Conservation (phyloP, 176 grass and related monocot species). For the Echinochloa phyllopogon region DNA sequence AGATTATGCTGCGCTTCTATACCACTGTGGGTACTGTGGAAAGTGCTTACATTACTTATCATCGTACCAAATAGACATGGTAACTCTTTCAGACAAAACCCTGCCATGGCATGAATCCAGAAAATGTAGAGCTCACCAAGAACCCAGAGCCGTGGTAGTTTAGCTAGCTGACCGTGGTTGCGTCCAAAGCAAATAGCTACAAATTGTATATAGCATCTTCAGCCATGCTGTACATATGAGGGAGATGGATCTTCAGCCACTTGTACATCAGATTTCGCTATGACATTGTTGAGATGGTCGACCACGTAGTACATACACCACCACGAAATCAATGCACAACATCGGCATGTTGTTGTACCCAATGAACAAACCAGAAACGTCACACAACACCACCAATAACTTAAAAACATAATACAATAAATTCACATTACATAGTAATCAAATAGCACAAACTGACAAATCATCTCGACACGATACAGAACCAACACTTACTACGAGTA, state of each 20-base stretch:
- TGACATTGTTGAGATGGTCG: background rate
- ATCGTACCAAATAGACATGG: constrained; percentile 55
- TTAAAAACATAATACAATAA: too few species aligned
- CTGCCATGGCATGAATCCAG: background rate
- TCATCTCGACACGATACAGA: background rate
- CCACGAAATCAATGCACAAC: background rate
- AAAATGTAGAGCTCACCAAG: background rate
- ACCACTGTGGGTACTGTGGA: constrained; percentile 86
- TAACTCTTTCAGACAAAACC: constrained; percentile 30
- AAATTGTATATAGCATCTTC: constrained; percentile 3
- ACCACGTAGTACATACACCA: background rate
- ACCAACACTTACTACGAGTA: background rate
- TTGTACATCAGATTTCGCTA: background rate
- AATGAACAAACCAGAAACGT: background rate
- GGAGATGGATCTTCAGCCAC: too few species aligned
- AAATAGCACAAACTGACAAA: background rate
- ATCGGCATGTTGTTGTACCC: background rate
- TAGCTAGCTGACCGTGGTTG: constrained; percentile 8
- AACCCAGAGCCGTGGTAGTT: constrained; percentile 84
- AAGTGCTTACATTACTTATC: constrained; percentile 73
- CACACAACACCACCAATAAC: background rate
- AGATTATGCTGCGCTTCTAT: constrained; percentile 84
- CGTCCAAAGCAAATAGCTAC: background rate
- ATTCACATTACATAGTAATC: background rate
- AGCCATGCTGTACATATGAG: constrained; percentile 33